Base-by-base conservation (phyloP, 2,329 filamentous ascomycete species). In the Seiridium unicorne region DNA sequence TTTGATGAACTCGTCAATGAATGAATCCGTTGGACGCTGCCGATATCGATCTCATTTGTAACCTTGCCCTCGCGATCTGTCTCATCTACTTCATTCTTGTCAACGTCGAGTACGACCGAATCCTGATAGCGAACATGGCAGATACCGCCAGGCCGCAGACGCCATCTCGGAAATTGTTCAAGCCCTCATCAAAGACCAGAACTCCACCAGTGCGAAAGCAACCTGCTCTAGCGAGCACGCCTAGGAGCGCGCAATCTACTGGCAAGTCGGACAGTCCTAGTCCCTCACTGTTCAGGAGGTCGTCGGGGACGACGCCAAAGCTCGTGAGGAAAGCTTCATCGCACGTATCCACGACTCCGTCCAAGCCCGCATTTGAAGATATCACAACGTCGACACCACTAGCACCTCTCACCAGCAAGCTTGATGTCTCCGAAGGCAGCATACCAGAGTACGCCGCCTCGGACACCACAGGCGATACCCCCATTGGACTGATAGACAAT, bases 181-280 rank as follows among this genome's bases (percentile, higher is more conserved):
- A 73, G 62, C 64, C 71, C 47, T 69, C 71, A 26, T 68, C 61
- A 47, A 72, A 69, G 51, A 73, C 66, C 40, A 72, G 68, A 61
- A 70, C 70, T 2, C 70, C 70, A 9, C 59, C 68, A n/a, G 64
- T 62, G 10, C 70, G 61, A 54, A 68, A 62, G 31, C 62, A 59
- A 40, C 61, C 38, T 55, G 47, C 62, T 35, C 61, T 40, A 38
- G n/a, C 57, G 6, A 47, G 5, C n/a, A 59, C 57, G 18, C 47
- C 57, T 13, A 36, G 34, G 13, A 59, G 57, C 48, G 44, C 36
- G 11, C 49, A 18, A 26, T 13, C 49, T 13, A 18, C 26, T 11
- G 9, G 6, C 35, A 51, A 54, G 40, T 36, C 34, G 9, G 42
- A n/a, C 34, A 36, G 32, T 31, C 48, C 35, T 8, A 47, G 34